Evolutionary conservation across 2,329 filamentous ascomycete species (phyloP).

Genomic region (Metarhizium rileyi): DNA sequence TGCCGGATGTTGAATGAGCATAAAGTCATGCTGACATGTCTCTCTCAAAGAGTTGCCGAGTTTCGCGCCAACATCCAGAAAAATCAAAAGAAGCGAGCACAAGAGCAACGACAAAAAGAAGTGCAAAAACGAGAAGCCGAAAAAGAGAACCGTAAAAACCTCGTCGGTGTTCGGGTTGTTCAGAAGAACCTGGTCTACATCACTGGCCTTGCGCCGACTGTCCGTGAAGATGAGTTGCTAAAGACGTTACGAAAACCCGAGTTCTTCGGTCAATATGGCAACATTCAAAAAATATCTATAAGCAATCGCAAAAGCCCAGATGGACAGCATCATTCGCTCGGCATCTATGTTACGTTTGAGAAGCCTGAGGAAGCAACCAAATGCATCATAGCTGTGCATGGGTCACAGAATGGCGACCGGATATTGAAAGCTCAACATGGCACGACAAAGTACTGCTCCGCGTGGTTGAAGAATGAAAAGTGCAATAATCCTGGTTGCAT

Average conservation of each 20-base stretch:
- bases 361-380: constrained; percentile 79
- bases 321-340: constrained; percentile 74
- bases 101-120: constrained; percentile 80
- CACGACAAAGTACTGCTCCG: constrained; percentile 97
- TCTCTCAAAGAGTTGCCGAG: constrained; percentile 51
- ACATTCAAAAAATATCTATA: constrained; percentile 97
- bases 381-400: constrained; percentile 88
- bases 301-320: constrained; percentile 81
- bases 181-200: constrained; percentile 99
- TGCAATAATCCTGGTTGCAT: constrained; percentile 96
- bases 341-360: constrained; percentile 97
- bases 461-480: constrained; percentile 86
- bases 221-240: constrained; percentile 84
- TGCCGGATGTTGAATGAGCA: not conserved
- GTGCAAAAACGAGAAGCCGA: constrained; percentile 94
- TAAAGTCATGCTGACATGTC: constrained; percentile 5
- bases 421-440: constrained; percentile 70
- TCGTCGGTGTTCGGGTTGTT: constrained; percentile 89
- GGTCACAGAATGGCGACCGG: constrained; percentile 82
- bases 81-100: constrained; percentile 85
- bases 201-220: constrained; percentile 83
- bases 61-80: constrained; percentile 74
- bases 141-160: constrained; percentile 87
- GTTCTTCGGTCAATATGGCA: constrained; percentile 97
- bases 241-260: constrained; percentile 82